Base-by-base conservation (phyloP, 257 asterid genomes). In the Solanum lycopersicoides region DNA sequence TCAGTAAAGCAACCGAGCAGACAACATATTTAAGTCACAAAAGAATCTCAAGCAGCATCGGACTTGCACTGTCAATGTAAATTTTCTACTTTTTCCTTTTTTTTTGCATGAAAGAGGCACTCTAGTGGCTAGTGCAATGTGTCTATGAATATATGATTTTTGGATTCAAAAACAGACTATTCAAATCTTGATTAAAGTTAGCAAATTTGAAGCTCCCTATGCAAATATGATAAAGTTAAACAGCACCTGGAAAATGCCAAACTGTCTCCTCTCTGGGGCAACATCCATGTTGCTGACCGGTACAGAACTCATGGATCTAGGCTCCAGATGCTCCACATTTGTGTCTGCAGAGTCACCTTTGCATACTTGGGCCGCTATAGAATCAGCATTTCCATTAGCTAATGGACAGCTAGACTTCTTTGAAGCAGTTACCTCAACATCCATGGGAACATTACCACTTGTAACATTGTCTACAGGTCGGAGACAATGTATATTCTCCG, bases 401-500 rank as follows among this genome's bases (percentile, higher is more conserved):
- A 65, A 86, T 84, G 85, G 83, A 76, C 87, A 68, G 39, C 83
- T 90, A 66, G 91, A 77, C 28, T 91, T 92, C 86, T 89, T 91
- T 86, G 95, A 90, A 90, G 91, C 88, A 85, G 90, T 85, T 87
- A 76, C 87, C 65, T 88, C 91, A 69, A 85, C 82, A 74, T 77
- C 90, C 84, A 90, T 79, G 50, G 88, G 80, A 66, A 50, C 87
- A 71, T 68, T 90, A 80, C 87, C 90, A 76, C 89, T 63, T 41
- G 86, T 86, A 89, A 82, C 89, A 87, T 89, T 89, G 79, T 91
- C 86, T 30, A 82, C 77, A 88, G 95, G 94, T 90, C 91, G 86
- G 66, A 86, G 89, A n/a, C 93, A 88, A 92, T 92, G 92, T 86
- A 90, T 84, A 86, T 91, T 91, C 87, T 91, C 93, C 85, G 98